Conservation (phyloP, 805 yeast species). For the Teunomyces pallodes region DNA sequence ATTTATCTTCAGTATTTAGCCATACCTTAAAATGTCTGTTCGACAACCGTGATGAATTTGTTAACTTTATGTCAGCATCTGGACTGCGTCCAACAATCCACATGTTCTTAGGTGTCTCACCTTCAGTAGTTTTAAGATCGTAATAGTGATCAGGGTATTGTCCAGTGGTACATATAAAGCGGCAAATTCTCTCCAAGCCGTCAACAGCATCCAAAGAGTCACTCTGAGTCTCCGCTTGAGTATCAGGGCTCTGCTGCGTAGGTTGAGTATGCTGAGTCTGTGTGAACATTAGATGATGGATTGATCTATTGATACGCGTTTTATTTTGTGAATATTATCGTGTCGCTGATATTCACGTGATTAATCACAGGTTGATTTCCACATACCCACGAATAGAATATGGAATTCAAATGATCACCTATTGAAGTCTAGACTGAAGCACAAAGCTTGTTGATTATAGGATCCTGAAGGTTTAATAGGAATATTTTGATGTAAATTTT, state of each 20-base stretch:
- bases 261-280: slow-evolving; percentile 5
- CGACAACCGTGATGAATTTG: slow-evolving; percentile 61
- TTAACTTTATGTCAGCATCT: slow-evolving; percentile 62
- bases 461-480: too few relatives aligned
- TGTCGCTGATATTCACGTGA: neutral
- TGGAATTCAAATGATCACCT: too few relatives aligned
- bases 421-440: too few relatives aligned
- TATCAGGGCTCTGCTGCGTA: slow-evolving; percentile 4
- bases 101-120: slow-evolving; percentile 21
- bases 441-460: too few relatives aligned
- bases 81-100: slow-evolving; percentile 79
- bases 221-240: slow-evolving; percentile 19
- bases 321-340: neutral
- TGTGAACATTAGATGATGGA: slow-evolving; percentile 1
- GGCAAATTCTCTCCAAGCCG: slow-evolving; percentile 42
- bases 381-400: neutral
- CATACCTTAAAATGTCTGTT: slow-evolving; percentile 72
- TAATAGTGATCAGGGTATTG: slow-evolving; percentile 39
- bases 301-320: slow-evolving; percentile 1
- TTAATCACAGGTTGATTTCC: neutral
- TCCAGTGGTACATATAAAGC: slow-evolving; percentile 60
- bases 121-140: slow-evolving; percentile 41
- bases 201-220: slow-evolving; percentile 37
- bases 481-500: too few relatives aligned
- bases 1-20: slow-evolving; percentile 56